Base-by-base conservation (phyloP, 2,329 filamentous ascomycete genomes). In the Colletotrichum nymphaeae region DNA sequence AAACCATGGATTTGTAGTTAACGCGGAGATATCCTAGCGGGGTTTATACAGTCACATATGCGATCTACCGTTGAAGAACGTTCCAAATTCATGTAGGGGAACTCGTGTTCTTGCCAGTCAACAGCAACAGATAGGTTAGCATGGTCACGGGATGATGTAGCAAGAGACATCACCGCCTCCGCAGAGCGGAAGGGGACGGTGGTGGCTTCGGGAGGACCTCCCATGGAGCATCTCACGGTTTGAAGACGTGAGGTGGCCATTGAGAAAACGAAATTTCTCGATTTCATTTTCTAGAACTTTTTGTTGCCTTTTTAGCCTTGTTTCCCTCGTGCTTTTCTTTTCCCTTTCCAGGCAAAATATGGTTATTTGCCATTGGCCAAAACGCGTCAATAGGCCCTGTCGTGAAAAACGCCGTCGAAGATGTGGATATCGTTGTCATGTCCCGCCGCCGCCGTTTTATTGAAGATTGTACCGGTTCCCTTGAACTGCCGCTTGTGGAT, bases 11-110 rank as follows among this genome's bases (percentile, higher is more conserved):
- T 79, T 85, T 78, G 86, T 88, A 93, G 91, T 92, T 90, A 88
- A 92, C 91, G 92, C 92, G 94, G 93, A 93, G 94, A 97, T 97
- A 95, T 90, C 86, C 89, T 93, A 92, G 94, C 94, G 93, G 86
- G 82, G 70, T 32, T n/a, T 49, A 12, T 56, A 32, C 9, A 58
- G 58, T 53, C 63, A 68, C 52, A 22, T 49, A 42, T 2, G 6
- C 11, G 35, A 73, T 63, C 35, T 64, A 74, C 69, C 69, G 32
- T 69, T 24, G 12, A 5, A 59, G 64, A 78, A 79, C 75, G 67
- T 77, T 75, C 77, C 69, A 59, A 58, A 32, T 67, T 59, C 37
- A 70, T 42, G 7, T 9, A 6, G 22, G 7, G 7, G 30, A 73
- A 32, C 68, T 52, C 2, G 1, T 52, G 30, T 55, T 52, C 72